Base-by-base conservation (phyloP, 1,284 basidiomycete species). In the Apiotrichum mycotoxinovorans region DNA sequence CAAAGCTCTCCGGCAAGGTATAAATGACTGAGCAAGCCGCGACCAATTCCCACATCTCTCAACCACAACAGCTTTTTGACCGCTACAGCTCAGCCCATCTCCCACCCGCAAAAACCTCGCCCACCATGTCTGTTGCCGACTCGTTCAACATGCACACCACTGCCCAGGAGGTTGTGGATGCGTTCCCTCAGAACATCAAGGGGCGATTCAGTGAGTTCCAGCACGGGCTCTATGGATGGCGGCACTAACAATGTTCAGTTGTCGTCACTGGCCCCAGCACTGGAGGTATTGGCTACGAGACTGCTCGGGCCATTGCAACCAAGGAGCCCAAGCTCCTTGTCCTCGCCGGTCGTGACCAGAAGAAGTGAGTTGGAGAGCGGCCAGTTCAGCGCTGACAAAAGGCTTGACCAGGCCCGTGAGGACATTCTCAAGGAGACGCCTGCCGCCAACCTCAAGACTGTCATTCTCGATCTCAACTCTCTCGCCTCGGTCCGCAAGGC, bases 201-300 rank as follows among this genome's bases (percentile, higher is more conserved):
- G 58, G 34, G 34, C 33, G 37, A 4, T 27, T n/a, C 27, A 46
- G 57, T 59, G 44, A 34, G 57, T 52, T 25, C 30, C 30, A 30
- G 7, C 30, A 30, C 30, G 12, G 5, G 30, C 30, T 12, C 7
- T 12, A 1, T 14, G 1, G 3, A 5, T 4, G 2, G 30, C 30
- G n/a, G 20, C 5, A 20, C 49, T 46, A 18, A 37, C 25, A 23
- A 26, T 2, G 35, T n/a, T 15, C 41, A 61, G 60, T 65, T 38
- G 46, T 65, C 34, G 49, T 67, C 40, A 67, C 64, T 2, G 66
- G 66, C 27, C 47, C 60, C 15, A 53, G 42, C 10, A 49, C 54
- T 9, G 56, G 56, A 18, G 60, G 64, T 0, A 26, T 67, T 37
- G 65, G 65, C 12, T 62, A 44, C 52, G 63, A 54, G 49, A 62